phyloP scores from a whole-genome alignment of 2,329 filamentous ascomycete species.

The Cladosporium sp. region DNA sequence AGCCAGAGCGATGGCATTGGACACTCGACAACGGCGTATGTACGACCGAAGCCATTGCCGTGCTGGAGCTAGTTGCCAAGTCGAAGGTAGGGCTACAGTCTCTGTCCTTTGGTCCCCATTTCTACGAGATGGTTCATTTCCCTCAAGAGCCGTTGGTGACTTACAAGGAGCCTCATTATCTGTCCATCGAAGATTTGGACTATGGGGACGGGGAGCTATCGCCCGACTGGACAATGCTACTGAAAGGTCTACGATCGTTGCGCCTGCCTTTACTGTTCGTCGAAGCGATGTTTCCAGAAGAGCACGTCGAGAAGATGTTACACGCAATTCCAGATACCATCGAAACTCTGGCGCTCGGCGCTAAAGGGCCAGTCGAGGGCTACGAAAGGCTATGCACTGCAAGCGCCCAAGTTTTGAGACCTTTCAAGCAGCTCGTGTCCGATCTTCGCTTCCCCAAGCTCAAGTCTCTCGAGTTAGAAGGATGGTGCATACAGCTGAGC shows the following conservation, averaged over 20 bases:
- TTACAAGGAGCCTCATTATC: constrained; percentile 9
- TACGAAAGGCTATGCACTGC: not conserved
- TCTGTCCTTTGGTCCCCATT: constrained; percentile 8
- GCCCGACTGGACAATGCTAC: not conserved
- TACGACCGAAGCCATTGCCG: not conserved
- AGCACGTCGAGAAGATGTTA: not conserved
- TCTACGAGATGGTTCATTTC: not conserved
- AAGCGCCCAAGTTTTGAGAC: not conserved
- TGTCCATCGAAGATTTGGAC: constrained; percentile 4
- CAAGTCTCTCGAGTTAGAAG: constrained; percentile 7
- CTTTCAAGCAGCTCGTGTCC: constrained; percentile 1
- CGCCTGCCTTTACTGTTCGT: constrained; percentile 2
- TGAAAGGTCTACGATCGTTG: not conserved
- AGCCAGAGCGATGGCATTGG: constrained; percentile 13
- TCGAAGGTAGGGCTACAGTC: not conserved
- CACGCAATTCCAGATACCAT: not conserved
- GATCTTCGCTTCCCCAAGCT: not conserved
- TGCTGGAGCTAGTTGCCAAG: not conserved
- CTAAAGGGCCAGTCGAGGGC: constrained; percentile 8
- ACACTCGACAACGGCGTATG: constrained; percentile 1
- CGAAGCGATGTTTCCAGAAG: not conserved
- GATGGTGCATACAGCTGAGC: constrained; percentile 6
- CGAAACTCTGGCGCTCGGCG: not conserved
- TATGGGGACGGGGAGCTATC: not conserved
- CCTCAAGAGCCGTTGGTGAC: not conserved